Percentiles rank a stretch among this genome's conserved stretches.
Evolutionary conservation across 2,329 filamentous ascomycete genomes (phyloP).

Genomic region (Fusarium sp.): DNA sequence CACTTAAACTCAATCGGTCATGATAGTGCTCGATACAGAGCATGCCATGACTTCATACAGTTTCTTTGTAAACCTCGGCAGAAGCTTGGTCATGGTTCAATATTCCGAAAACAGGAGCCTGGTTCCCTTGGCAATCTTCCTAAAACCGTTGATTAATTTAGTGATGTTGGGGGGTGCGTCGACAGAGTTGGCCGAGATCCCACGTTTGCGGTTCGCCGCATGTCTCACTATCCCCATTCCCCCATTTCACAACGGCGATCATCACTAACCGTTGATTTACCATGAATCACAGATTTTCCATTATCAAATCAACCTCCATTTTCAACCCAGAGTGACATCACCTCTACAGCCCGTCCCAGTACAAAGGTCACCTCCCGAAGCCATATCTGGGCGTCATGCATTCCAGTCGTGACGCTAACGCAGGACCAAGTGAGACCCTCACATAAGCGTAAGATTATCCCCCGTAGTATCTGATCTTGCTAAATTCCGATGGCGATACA

Average conservation of each 20-base stretch:
- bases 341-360: no score
- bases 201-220: not conserved
- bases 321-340: not conserved
- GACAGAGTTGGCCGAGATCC: not conserved
- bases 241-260: not conserved
- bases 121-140: not conserved
- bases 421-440: not conserved
- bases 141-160: not conserved
- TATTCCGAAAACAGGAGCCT: not conserved
- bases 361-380: not conserved
- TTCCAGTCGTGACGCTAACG: not conserved
- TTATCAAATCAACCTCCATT: not conserved
- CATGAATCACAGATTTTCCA: not conserved
- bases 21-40: not conserved
- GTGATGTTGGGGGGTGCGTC: not conserved
- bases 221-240: not conserved
- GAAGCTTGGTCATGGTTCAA: not conserved
- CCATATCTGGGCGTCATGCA: slow-evolving; percentile 17
- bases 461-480: not conserved
- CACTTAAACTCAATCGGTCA: not conserved
- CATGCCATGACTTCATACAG: not conserved
- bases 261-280: not conserved
- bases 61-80: not conserved
- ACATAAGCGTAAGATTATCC: not conserved
- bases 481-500: not conserved